Percentiles rank a stretch among this genome's conserved stretches.
Evolutionary conservation across 352 stramenopile species (phyloP).

Genomic region (Globisporangium viniferum): DNA sequence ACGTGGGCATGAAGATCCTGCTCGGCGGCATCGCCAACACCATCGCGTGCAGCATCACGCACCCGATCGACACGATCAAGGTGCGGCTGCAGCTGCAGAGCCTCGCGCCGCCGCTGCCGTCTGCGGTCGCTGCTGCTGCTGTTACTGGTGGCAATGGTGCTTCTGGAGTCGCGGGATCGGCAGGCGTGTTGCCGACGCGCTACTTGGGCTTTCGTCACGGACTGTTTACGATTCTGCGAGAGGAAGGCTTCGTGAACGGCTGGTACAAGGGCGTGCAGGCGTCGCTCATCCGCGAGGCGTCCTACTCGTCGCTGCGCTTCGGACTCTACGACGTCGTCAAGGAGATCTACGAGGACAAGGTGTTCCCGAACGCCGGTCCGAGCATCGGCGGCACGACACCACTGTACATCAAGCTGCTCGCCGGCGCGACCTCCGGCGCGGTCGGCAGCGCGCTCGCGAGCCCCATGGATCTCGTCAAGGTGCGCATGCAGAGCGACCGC

Average conservation of each 20-base stretch:
- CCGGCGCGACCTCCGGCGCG: slow-evolving; percentile 53
- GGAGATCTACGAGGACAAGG: slow-evolving; percentile 54
- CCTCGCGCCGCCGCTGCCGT: slow-evolving; percentile 26
- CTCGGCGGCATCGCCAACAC: slow-evolving; percentile 64
- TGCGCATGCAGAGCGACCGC: slow-evolving; percentile 75
- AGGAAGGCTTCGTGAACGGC: slow-evolving; percentile 51
- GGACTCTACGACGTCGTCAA: slow-evolving; percentile 80
- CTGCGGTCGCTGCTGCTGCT: not conserved
- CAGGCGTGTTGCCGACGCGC: slow-evolving; percentile 24
- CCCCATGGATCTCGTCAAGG: slow-evolving; percentile 76
- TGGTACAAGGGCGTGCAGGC: slow-evolving; percentile 61
- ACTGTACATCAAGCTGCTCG: slow-evolving; percentile 67
- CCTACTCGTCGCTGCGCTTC: slow-evolving; percentile 78
- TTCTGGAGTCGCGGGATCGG: not conserved
- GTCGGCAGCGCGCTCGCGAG: slow-evolving; percentile 71
- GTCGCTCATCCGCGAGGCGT: slow-evolving; percentile 62
- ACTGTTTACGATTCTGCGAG: slow-evolving; percentile 45
- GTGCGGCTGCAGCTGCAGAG: slow-evolving; percentile 63
- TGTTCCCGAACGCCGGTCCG: slow-evolving; percentile 38
- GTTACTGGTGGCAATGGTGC: not conserved
- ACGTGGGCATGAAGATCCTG: slow-evolving; percentile 57
- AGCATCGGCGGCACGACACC: slow-evolving; percentile 36
- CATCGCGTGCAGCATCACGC: slow-evolving; percentile 42
- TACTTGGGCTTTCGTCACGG: slow-evolving; percentile 61
- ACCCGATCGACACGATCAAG: slow-evolving; percentile 71